Percentiles rank a stretch among this genome's conserved stretches.
These are phyloP conservation scores for Arabidopsis hybrid DNA, from an alignment of 441 rosid genomes.

Conservation along the genomic window DNA sequence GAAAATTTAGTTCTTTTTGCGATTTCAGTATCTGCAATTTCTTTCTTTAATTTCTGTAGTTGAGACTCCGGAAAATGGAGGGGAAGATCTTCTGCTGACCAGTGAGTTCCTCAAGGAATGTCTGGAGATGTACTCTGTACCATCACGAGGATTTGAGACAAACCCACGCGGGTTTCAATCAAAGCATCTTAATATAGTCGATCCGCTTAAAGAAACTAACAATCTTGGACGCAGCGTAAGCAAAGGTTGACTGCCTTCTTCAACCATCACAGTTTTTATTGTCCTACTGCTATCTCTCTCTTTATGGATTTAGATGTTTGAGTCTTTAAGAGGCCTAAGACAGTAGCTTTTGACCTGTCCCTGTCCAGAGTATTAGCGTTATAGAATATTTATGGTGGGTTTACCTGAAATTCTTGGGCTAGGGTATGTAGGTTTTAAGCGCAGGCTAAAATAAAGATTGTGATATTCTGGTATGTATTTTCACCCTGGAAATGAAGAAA, in stretches of 20 bases:
- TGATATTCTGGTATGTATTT: slow-evolving; percentile 17
- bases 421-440: slow-evolving; percentile 6
- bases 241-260: slow-evolving; percentile 63
- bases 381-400: not conserved
- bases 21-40: slow-evolving; percentile 32
- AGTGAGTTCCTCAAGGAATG: slow-evolving; percentile 72
- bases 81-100: slow-evolving; percentile 65
- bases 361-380: slow-evolving; percentile 15
- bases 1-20: slow-evolving; percentile 29
- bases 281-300: not conserved
- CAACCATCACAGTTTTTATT: not conserved
- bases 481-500: not conserved
- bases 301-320: slow-evolving; percentile 26
- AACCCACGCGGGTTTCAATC: slow-evolving; percentile 63
- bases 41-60: slow-evolving; percentile 52
- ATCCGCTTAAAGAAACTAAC: slow-evolving; percentile 86
- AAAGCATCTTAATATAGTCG: slow-evolving; percentile 86
- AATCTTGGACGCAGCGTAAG: slow-evolving; percentile 97
- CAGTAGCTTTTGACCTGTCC: slow-evolving; percentile 19
- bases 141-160: slow-evolving; percentile 67
- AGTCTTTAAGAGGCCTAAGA: slow-evolving; percentile 2
- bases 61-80: slow-evolving; percentile 67
- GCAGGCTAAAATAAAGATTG: slow-evolving; percentile 18
- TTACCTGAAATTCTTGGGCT: slow-evolving; percentile 12
- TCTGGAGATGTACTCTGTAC: slow-evolving; percentile 64